Evolutionary conservation across 352 stramenopile species (phyloP), one percentile per base, ranked within the genome.

Genomic region (Phytophthora fragariae): DNA sequence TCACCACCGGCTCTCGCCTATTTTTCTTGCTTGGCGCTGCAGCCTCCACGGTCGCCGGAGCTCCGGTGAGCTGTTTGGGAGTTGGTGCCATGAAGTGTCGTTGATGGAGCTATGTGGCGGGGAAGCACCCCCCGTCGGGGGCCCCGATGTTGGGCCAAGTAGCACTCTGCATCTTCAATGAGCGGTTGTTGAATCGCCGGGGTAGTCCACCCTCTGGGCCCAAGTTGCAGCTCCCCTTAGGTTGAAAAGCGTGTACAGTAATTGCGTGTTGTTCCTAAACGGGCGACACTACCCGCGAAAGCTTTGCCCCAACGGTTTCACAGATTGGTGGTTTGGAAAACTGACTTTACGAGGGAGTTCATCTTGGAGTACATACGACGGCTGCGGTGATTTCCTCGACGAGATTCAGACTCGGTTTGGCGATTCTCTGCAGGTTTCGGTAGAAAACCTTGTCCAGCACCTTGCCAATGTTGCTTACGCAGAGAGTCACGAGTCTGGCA

Each of bases 331-430:
- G 68, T 76, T 0, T 88, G 81, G 46, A 50, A 75, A 52, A 72
- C 59, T 33, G 37, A 29, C 7, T 54, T 14, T 1, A 61, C 68
- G 41, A 47, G 62, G 12, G 77, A 82, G 29, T 59, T 72, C 6
- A n/a, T 77, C 7, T 53, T 83, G 12, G 49, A 55, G 11, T 1
- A 59, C 57, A 0, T 47, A 57, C 5, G 75, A 65, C n/a, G 87
- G 83, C 65, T 90, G 83, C 24, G 72, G 77, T 27, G 76, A 50
- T 19, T 55, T 88, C 50, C 71, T 76, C 8, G 58, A 29, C 7
- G 54, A 80, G 41, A 80, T 90, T 63, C 54, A 75, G 44, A 57
- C 65, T 1, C 58, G 37, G 8, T 82, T 84, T 57, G 76, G 74
- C 15, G 52, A 75, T 27, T 62, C 75, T 10, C 46, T 86, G 11